Percentiles rank a stretch among this genome's conserved stretches.
phyloP scores from a whole-genome alignment of 176 grass and related monocot species.

The Chrysopogon serrulatus region DNA sequence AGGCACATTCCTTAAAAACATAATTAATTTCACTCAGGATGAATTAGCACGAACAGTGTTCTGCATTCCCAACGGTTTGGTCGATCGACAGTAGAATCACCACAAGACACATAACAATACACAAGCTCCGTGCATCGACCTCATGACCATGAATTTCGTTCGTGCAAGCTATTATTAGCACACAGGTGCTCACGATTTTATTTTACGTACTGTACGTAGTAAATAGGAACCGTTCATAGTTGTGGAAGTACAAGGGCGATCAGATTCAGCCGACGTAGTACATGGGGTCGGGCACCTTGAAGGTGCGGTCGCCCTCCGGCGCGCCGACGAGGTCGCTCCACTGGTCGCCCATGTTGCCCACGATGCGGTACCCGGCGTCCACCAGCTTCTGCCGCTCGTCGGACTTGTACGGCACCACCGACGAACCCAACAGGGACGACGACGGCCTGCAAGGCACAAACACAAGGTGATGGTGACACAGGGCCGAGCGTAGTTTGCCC shows the following conservation, averaged over 20 bases:
- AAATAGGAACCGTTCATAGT: not conserved
- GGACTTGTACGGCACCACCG: slow-evolving; percentile 38
- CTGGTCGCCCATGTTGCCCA: slow-evolving; percentile 48
- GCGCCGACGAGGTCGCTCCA: slow-evolving; percentile 49
- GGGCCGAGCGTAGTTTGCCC: too few species aligned
- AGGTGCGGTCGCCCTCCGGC: slow-evolving; percentile 33
- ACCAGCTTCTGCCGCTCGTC: slow-evolving; percentile 33
- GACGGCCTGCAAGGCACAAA: not conserved
- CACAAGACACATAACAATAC: too few species aligned
- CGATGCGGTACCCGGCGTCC: slow-evolving; percentile 32
- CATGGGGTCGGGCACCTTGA: slow-evolving; percentile 48
- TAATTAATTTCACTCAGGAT: too few species aligned
- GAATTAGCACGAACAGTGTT: too few species aligned
- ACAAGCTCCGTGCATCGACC: too few species aligned
- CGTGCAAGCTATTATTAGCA: too few species aligned
- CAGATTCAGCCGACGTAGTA: slow-evolving; percentile 40
- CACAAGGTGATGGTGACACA: too few species aligned
- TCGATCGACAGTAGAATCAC: too few species aligned
- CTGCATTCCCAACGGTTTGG: too few species aligned
- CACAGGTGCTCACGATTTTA: too few species aligned
- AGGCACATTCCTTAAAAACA: too few species aligned
- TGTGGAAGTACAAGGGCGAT: not conserved
- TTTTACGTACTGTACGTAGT: not conserved
- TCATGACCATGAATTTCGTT: too few species aligned
- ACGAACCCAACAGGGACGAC: not conserved